Evolutionary conservation across 345 rosid species (phyloP).

Genomic region (Salix brachista): DNA sequence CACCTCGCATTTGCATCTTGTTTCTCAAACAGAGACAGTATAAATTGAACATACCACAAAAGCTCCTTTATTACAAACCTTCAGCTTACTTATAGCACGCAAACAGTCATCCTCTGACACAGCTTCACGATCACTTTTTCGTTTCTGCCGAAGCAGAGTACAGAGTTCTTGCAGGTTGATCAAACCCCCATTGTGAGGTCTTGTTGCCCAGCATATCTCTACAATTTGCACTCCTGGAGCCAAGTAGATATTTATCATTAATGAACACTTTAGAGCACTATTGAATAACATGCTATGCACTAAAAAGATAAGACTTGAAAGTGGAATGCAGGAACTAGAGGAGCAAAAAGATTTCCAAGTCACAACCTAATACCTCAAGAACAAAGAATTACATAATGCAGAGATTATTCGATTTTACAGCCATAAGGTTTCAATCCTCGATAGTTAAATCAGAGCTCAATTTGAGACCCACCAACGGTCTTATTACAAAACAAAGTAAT

Average conservation of each 20-base stretch:
- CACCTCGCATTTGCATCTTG: neutral
- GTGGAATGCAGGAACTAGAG: neutral
- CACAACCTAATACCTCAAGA: conserved; percentile 3
- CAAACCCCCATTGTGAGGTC: conserved; percentile 82
- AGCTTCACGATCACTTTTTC: conserved; percentile 72
- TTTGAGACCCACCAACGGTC: neutral
- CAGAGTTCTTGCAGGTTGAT: conserved; percentile 83
- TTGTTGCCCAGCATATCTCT: conserved; percentile 88
- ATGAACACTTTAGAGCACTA: conserved; percentile 3
- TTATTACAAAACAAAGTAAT: neutral
- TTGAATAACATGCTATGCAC: neutral
- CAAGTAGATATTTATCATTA: conserved; percentile 22
- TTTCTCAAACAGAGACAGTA: neutral
- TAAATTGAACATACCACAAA: neutral
- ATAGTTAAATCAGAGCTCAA: too few relatives aligned
- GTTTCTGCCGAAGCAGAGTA: conserved; percentile 58
- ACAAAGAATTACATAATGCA: neutral
- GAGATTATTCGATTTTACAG: neutral
- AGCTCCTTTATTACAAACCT: conserved; percentile 37
- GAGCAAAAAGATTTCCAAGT: neutral
- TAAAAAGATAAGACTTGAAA: neutral
- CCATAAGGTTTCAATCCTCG: neutral
- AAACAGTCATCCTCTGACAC: conserved; percentile 93
- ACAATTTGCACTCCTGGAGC: conserved; percentile 86
- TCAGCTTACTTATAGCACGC: conserved; percentile 89